These are phyloP conservation scores for Abrus precatorius DNA, from an alignment of 306 rosid species.

Conservation along the genomic window DNA sequence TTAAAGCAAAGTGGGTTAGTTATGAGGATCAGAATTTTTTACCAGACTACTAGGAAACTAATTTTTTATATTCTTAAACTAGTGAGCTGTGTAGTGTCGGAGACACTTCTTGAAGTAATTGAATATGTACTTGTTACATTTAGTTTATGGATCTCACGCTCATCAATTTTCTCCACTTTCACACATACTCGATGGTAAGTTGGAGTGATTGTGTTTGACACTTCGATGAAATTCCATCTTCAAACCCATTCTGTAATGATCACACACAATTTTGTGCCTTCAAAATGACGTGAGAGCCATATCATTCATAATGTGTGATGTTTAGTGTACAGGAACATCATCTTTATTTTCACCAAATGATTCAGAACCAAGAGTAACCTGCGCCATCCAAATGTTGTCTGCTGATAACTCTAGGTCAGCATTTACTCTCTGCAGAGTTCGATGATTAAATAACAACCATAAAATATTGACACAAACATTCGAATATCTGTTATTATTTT, in stretches of 20 bases:
- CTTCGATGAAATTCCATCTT: conserved; percentile 4
- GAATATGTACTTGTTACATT: neutral
- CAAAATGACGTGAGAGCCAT: conserved; percentile 12
- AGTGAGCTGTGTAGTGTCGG: neutral
- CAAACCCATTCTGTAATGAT: conserved; percentile 25
- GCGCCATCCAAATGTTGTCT: conserved; percentile 31
- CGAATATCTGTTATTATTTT: neutral
- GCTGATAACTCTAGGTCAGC: neutral
- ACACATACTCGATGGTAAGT: neutral
- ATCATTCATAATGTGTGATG: conserved; percentile 34
- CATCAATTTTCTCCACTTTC: neutral
- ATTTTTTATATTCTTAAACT: neutral
- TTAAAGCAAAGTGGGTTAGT: neutral
- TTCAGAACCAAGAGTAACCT: neutral
- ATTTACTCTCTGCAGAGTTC: neutral
- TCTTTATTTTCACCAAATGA: conserved; percentile 1
- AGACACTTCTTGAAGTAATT: neutral
- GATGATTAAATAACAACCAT: neutral
- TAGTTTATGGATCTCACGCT: neutral
- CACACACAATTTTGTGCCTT: neutral
- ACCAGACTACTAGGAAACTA: neutral
- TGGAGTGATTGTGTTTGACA: neutral
- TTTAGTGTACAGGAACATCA: conserved; percentile 33
- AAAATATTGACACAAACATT: neutral
- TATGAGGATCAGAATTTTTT: neutral